phyloP scores from a whole-genome alignment of 257 asterid genomes.

The Penstemon barbatus region DNA sequence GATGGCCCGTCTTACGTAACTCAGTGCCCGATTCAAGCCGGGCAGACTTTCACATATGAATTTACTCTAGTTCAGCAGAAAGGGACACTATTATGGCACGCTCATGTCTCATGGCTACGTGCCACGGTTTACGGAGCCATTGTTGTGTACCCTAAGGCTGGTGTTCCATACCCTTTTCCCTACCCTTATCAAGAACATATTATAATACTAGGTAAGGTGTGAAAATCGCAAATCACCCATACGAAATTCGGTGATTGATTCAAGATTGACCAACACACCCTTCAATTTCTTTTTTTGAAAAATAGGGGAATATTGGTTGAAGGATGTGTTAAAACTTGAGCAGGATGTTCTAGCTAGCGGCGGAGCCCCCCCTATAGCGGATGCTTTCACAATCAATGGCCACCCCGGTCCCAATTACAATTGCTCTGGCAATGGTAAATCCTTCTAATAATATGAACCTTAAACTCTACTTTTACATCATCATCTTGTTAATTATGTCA shows the following conservation, averaged over 20 bases:
- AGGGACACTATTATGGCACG: slow-evolving; percentile 74
- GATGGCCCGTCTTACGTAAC: slow-evolving; percentile 73
- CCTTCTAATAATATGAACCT: too few relatives aligned
- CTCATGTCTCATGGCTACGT: slow-evolving; percentile 67
- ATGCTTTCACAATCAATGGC: slow-evolving; percentile 67
- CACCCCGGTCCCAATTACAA: slow-evolving; percentile 72
- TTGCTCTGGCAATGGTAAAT: slow-evolving; percentile 58
- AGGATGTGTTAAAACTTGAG: slow-evolving; percentile 47
- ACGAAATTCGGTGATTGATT: not conserved
- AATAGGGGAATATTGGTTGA: slow-evolving; percentile 64
- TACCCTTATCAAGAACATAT: slow-evolving; percentile 56
- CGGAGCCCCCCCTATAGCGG: slow-evolving; percentile 52
- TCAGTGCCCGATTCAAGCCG: slow-evolving; percentile 67
- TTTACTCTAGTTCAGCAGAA: slow-evolving; percentile 57
- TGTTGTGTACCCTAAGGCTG: slow-evolving; percentile 52
- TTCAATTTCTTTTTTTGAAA: too few relatives aligned
- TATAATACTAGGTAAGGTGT: slow-evolving; percentile 44
- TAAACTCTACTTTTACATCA: too few relatives aligned
- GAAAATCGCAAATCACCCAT: not conserved
- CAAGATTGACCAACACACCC: not conserved
- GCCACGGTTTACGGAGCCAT: slow-evolving; percentile 69
- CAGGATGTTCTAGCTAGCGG: slow-evolving; percentile 50
- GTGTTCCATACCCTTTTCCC: slow-evolving; percentile 58
- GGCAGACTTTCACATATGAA: slow-evolving; percentile 55
- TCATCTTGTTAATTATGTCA: too few relatives aligned